Percentiles rank a stretch among this genome's conserved stretches.
phyloP scores from a whole-genome alignment of 1,139 yeast genomes.

The Debaryomyces robertsiae region DNA sequence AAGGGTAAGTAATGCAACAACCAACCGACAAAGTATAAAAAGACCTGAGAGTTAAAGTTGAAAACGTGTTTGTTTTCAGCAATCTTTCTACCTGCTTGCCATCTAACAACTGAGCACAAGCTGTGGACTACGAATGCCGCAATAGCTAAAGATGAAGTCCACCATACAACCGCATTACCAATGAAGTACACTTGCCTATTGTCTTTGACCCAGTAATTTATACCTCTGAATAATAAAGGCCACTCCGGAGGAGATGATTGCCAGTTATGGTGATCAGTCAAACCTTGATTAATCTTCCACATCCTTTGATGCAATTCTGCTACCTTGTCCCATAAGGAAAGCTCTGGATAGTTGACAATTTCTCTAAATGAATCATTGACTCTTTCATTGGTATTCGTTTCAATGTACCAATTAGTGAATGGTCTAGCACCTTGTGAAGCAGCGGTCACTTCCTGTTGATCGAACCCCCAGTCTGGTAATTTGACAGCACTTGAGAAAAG shows the following conservation, averaged over 20 bases:
- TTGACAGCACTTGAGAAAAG: conserved; percentile 84
- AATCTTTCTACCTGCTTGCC: conserved; percentile 68
- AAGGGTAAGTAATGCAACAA: conserved; percentile 83
- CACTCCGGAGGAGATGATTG: conserved; percentile 87
- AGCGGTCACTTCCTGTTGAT: conserved; percentile 95
- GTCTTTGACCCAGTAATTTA: conserved; percentile 87
- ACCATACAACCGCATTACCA: conserved; percentile 93
- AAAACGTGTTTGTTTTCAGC: conserved; percentile 57
- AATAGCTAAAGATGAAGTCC: conserved; percentile 69
- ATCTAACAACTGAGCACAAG: conserved; percentile 59
- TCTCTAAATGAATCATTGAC: conserved; percentile 28
- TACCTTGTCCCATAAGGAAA: conserved; percentile 70
- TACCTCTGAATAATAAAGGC: conserved; percentile 90
- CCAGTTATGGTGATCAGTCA: conserved; percentile 83
- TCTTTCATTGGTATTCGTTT: conserved; percentile 60
- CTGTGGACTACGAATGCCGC: conserved; percentile 57
- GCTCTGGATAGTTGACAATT: conserved; percentile 57
- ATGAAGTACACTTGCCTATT: conserved; percentile 79
- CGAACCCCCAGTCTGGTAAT: conserved; percentile 95
- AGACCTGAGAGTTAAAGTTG: conserved; percentile 71
- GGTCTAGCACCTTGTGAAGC: conserved; percentile 78
- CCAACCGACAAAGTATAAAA: conserved; percentile 80
- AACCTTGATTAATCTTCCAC: conserved; percentile 89
- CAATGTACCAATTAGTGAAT: conserved; percentile 86
- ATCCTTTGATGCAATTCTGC: conserved; percentile 79